Evolutionary conservation across 2,329 filamentous ascomycete genomes (phyloP), one percentile per base, ranked within the genome.

Genomic region (Fusarium pseudograminearum): DNA sequence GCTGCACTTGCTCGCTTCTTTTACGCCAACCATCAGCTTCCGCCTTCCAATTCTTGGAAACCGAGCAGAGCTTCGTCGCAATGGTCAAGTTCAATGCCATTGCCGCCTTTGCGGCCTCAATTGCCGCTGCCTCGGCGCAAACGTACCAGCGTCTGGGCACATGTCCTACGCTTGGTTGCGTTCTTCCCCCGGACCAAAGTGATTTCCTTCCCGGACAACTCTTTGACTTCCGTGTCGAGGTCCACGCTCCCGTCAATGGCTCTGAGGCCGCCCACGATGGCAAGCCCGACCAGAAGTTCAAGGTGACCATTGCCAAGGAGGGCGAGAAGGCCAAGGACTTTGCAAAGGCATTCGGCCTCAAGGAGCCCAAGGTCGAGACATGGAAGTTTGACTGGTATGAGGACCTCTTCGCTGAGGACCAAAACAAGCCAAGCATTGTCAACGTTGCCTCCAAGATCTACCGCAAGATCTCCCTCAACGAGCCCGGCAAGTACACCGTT

Each of bases 361-460:
- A 85, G 4, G 92, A 95, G 77, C 90, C 93, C 22, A 80, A 88
- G 77, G 81, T 96, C 18, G 93, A 97, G 84, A 90, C 84, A 69
- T 97, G 93, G 93, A 87, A 89, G 70, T 96, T 96, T 77, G 85
- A 85, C n/a, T 96, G 91, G 91, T 95, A 87, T 76, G 93, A 95
- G 82, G 91, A 97, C 74, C 86, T 93, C 28, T 97, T 93, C 76
- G 93, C 93, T 30, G 82, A 89, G 75, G 92, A 94, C 73, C 89
- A 88, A 5, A 81, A 87, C 22, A 89, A 85, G 36, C 87, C 91
- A 7, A 91, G 90, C 2, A 75, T 93, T 22, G 93, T 97, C 80
- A 92, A 93, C 66, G 93, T 96, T 53, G 90, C 92, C 3, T 86
- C 91, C 68, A 95, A 94, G 81, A 89, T 89, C 31, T 96, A 93